Percentiles rank a stretch among this genome's conserved stretches.
These are phyloP conservation scores for Sextonia rubra DNA, from an alignment of 164 flowering plant species.

Conservation along the genomic window DNA sequence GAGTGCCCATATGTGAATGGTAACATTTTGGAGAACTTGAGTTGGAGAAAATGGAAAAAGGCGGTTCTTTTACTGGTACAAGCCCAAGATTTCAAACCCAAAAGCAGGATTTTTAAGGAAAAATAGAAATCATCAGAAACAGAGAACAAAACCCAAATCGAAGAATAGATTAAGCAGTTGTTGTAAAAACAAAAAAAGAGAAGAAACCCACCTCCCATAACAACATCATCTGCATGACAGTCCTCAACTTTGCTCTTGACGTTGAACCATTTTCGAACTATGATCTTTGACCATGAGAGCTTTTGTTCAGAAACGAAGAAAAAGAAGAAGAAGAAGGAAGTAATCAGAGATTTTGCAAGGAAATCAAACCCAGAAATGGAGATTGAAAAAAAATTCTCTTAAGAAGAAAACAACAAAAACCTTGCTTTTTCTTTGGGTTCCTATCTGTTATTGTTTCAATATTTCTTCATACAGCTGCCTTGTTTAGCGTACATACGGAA, in stretches of 20 bases:
- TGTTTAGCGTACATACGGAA: not conserved
- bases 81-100: slow-evolving; percentile 3
- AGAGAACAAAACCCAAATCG: not conserved
- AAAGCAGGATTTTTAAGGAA: not conserved
- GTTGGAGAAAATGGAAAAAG: not conserved
- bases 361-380: not conserved
- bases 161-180: not conserved
- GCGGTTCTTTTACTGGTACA: not conserved
- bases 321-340: slow-evolving; percentile 3
- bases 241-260: slow-evolving; percentile 73
- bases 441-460: slow-evolving; percentile 83
- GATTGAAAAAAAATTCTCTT: not conserved
- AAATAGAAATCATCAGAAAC: not conserved
- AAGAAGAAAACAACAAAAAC: slow-evolving; percentile 27
- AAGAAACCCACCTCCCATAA: slow-evolving; percentile 34
- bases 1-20: too few relatives aligned
- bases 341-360: slow-evolving; percentile 10
- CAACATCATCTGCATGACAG: slow-evolving; percentile 66
- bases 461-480: slow-evolving; percentile 48
- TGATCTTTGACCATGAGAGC: slow-evolving; percentile 84
- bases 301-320: slow-evolving; percentile 15
- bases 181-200: not conserved
- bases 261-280: slow-evolving; percentile 86
- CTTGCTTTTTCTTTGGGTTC: slow-evolving; percentile 86
- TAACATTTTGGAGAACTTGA: slow-evolving; percentile 11